Evolutionary conservation across 2,329 filamentous ascomycete species (phyloP).

Genomic region (Xylaria sp.): DNA sequence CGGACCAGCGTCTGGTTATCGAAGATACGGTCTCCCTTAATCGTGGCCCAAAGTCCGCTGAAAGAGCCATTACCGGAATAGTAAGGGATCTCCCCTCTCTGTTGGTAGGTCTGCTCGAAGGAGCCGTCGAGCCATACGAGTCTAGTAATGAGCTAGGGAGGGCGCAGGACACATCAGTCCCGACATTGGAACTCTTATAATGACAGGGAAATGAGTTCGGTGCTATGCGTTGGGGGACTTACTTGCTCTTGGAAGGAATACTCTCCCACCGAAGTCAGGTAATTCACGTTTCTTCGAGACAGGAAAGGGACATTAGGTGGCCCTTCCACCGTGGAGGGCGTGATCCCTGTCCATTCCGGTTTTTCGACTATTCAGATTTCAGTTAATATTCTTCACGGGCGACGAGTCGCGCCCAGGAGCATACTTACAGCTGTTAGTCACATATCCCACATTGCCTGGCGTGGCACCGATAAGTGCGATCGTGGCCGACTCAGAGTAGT

Average conservation of each 20-base stretch:
- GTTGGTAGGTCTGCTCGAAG: constrained; percentile 26
- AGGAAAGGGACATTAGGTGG: constrained; percentile 16
- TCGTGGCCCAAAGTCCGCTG: constrained; percentile 17
- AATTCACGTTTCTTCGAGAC: constrained; percentile 13
- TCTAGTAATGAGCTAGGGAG: constrained; percentile 12
- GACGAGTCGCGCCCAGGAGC: background rate
- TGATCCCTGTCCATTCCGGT: constrained; percentile 8
- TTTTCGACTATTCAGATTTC: constrained; percentile 2
- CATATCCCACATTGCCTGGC: constrained; percentile 1
- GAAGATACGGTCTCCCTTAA: constrained; percentile 22
- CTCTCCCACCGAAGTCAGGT: constrained; percentile 7
- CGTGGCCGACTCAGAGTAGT: constrained; percentile 23
- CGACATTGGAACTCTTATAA: too few species aligned
- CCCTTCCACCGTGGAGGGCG: constrained; percentile 1
- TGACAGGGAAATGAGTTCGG: background rate
- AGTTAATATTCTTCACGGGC: background rate
- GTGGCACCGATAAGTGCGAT: constrained; percentile 15
- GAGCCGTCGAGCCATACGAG: constrained; percentile 21
- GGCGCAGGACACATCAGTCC: background rate
- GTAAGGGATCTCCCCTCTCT: constrained; percentile 17
- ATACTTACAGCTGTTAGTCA: constrained; percentile 26
- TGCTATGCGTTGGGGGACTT: background rate
- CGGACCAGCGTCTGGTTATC: constrained; percentile 21
- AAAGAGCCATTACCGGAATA: constrained; percentile 22
- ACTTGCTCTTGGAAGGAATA: constrained; percentile 18